phyloP scores from a whole-genome alignment of 176 grass and related monocot genomes.

The Oryza coarctata region DNA sequence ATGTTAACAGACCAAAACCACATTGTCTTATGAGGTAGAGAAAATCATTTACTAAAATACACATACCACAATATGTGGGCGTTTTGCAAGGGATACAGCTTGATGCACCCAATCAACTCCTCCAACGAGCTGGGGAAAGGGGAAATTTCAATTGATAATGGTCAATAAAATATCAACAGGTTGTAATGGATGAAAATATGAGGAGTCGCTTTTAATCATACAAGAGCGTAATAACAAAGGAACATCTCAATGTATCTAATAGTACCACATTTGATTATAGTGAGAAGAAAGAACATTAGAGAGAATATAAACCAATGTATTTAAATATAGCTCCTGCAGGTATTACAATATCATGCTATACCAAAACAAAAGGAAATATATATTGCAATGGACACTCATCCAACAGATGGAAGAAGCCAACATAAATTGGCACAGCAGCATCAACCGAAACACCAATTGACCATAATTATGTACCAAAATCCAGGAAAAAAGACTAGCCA shows the following conservation, averaged over 20 bases:
- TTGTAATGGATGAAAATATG: background rate
- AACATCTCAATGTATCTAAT: background rate
- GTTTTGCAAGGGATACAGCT: slow-evolving; percentile 69
- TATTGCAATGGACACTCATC: background rate
- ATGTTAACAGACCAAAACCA: background rate
- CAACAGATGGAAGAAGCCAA: background rate
- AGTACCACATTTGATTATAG: background rate
- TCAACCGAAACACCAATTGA: background rate
- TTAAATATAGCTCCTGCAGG: background rate
- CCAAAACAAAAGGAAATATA: background rate
- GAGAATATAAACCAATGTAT: background rate
- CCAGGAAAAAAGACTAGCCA: background rate
- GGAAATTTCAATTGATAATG: slow-evolving; percentile 10
- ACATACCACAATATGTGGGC: slow-evolving; percentile 89
- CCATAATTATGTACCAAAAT: background rate
- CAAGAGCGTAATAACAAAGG: background rate
- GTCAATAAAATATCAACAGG: background rate
- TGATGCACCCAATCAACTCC: slow-evolving; percentile 90
- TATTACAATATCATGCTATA: background rate
- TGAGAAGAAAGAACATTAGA: background rate
- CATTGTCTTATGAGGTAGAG: background rate
- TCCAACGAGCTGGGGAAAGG: slow-evolving; percentile 70
- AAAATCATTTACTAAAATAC: background rate
- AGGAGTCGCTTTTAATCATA: background rate
- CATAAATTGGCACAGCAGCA: background rate